Base-by-base conservation (phyloP, 164 flowering plant genomes). In the Litsea cubeba region DNA sequence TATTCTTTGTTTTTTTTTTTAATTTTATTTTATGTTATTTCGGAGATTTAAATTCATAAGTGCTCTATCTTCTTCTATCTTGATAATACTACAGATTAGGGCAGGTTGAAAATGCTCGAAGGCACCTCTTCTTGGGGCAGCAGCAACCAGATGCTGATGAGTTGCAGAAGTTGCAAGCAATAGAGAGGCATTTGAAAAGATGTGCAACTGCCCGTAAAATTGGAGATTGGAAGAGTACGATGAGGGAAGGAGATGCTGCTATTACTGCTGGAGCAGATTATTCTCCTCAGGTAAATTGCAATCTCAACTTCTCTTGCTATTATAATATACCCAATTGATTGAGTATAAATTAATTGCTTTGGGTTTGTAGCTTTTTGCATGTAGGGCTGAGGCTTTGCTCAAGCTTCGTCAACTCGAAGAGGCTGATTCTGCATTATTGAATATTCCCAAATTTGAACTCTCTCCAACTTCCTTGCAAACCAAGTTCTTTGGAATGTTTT, bases 201-300 rank as follows among this genome's bases (percentile, higher is more conserved):
- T 92, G 93, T 77, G 64, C 78, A 10, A 90, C 85, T 79, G 84
- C 94, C 4, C 80, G 98, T 17, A 91, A 81, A 63, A 81, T 78
- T 75, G 86, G 91, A 57, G 98, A 95, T 64, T 95, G 97, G 97
- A 89, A 84, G 76, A 87, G 84, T 76, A 82, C 78, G 17, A 72
- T 95, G 71, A 84, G 87, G 80, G 98, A 93, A 83, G 82, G 83
- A 30, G 93, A 95, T 76, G 94, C 94, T 32, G 90, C 97, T 63
- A 85, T 91, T 72, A 83, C 88, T 25, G 85, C 83, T n/a, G 98
- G 95, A 68, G 95, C 91, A 49, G 97, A 91, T 28, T 83, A 84
- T 51, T 93, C 88, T 67, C 94, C 92, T 76, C 97, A 90, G 91
- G 98, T 93, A 68, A 74, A 62, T 18, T 40, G 46, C 23, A 14